Evolutionary conservation across 2,329 filamentous ascomycete genomes (phyloP).

Genomic region (Cladophialophora exuberans): DNA sequence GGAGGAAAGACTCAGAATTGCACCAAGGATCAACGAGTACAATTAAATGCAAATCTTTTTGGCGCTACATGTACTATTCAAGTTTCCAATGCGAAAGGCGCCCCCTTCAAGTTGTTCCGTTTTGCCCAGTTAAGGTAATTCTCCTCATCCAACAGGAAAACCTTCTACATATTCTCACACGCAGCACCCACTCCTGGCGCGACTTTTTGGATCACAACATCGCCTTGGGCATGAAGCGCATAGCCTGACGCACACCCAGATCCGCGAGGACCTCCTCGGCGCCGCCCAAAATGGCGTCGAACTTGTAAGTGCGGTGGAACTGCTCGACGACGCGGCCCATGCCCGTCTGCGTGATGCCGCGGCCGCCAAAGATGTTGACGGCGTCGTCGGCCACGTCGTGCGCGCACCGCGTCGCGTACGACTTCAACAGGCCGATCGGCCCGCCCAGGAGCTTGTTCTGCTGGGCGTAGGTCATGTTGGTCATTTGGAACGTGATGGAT

Average conservation of each 20-base stretch:
- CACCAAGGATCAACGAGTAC: too few species aligned
- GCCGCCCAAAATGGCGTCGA: slow-evolving; percentile 67
- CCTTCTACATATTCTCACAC: too few species aligned
- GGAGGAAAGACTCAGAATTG: too few species aligned
- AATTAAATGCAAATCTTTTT: too few species aligned
- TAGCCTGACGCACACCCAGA: slow-evolving; percentile 71
- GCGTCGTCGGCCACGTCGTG: slow-evolving; percentile 72
- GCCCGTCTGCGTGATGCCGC: slow-evolving; percentile 70
- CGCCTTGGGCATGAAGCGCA: slow-evolving; percentile 82
- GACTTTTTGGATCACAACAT: slow-evolving; percentile 63
- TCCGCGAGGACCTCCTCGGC: slow-evolving; percentile 75
- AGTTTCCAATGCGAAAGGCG: too few species aligned
- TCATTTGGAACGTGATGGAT: slow-evolving; percentile 49
- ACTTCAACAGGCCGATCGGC: slow-evolving; percentile 72
- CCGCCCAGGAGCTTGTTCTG: slow-evolving; percentile 64
- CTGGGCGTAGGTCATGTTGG: slow-evolving; percentile 53
- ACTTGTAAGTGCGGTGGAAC: slow-evolving; percentile 64
- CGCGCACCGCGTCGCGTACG: slow-evolving; percentile 70
- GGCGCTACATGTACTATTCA: too few species aligned
- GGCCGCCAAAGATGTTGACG: slow-evolving; percentile 73
- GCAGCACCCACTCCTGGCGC: too few species aligned
- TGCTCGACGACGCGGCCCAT: slow-evolving; percentile 73
- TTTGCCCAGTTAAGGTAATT: too few species aligned
- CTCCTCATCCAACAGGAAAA: too few species aligned
- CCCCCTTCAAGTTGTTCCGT: too few species aligned